Percentiles rank a stretch among this genome's conserved stretches.
These are phyloP conservation scores for Catharanthus roseus DNA, from an alignment of 257 asterid species.

Conservation along the genomic window DNA sequence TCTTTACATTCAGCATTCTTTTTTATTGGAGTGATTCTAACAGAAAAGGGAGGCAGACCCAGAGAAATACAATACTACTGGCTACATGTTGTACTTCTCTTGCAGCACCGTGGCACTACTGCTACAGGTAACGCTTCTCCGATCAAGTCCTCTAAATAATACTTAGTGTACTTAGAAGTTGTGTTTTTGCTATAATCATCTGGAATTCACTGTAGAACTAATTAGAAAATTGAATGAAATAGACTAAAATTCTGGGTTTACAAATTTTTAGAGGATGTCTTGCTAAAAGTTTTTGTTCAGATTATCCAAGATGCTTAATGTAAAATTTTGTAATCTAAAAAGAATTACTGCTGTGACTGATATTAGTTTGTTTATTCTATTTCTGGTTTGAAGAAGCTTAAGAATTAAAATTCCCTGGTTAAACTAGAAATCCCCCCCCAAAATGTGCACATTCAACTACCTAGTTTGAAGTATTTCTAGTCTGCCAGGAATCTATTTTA, in stretches of 20 bases:
- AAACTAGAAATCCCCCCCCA: too few species aligned
- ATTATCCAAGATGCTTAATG: too few species aligned
- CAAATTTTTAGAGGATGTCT: too few species aligned
- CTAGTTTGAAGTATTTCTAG: neutral
- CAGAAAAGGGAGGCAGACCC: neutral
- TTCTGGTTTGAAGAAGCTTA: neutral
- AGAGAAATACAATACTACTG: neutral
- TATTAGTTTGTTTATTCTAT: neutral
- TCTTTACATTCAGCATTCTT: too few species aligned
- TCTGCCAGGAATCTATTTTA: neutral
- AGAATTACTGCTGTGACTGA: neutral
- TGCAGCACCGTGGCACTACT: neutral
- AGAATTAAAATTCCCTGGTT: too few species aligned
- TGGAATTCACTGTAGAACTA: neutral
- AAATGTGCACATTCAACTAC: neutral
- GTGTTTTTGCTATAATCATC: neutral
- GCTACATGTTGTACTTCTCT: neutral
- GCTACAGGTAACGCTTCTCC: neutral
- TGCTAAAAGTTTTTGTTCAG: too few species aligned
- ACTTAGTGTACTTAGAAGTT: too few species aligned
- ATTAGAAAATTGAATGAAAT: too few species aligned
- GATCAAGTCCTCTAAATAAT: neutral
- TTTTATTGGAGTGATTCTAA: neutral
- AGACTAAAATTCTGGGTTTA: neutral
- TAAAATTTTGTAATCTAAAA: too few species aligned